phyloP scores from a whole-genome alignment of 768 basidiomycete species.

The Lanmaoa pseudosensibilis region DNA sequence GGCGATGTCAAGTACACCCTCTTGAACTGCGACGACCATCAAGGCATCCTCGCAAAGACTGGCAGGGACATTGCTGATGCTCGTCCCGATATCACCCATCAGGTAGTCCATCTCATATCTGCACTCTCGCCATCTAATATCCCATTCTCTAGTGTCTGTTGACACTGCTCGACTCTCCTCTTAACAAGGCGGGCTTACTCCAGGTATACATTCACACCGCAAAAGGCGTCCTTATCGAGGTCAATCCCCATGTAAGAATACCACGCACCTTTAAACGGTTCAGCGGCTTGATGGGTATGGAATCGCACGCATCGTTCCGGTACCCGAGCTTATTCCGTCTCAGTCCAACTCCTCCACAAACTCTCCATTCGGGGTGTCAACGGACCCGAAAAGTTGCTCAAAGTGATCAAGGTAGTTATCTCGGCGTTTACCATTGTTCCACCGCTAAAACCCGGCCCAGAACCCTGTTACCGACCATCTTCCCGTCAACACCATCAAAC shows the following conservation, averaged over 20 bases:
- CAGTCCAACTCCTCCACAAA: slow-evolving; percentile 96
- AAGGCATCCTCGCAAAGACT: slow-evolving; percentile 96
- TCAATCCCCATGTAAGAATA: slow-evolving; percentile 96
- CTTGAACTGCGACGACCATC: slow-evolving; percentile 98
- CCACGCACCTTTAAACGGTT: slow-evolving; percentile 99
- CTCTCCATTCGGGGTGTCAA: slow-evolving; percentile 95
- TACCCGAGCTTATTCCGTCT: slow-evolving; percentile 2
- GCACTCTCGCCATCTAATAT: background rate
- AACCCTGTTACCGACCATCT: slow-evolving; percentile 95
- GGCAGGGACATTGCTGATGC: slow-evolving; percentile 98
- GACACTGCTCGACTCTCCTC: slow-evolving; percentile 93
- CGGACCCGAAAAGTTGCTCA: slow-evolving; percentile 93
- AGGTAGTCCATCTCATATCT: slow-evolving; percentile 52
- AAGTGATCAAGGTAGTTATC: slow-evolving; percentile 83
- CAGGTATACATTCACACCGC: slow-evolving; percentile 99
- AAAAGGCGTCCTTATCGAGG: slow-evolving; percentile 94
- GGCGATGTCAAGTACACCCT: slow-evolving; percentile 94
- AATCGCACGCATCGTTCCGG: background rate
- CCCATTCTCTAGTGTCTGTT: slow-evolving; percentile 75
- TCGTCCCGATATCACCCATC: slow-evolving; percentile 98
- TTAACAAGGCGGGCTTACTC: slow-evolving; percentile 95
- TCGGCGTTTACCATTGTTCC: background rate
- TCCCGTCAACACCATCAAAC: slow-evolving; percentile 91
- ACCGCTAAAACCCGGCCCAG: slow-evolving; percentile 38
- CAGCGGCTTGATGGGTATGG: slow-evolving; percentile 93